Conservation (phyloP, 2,329 filamentous ascomycete species). For the Meredithiella fracta region DNA sequence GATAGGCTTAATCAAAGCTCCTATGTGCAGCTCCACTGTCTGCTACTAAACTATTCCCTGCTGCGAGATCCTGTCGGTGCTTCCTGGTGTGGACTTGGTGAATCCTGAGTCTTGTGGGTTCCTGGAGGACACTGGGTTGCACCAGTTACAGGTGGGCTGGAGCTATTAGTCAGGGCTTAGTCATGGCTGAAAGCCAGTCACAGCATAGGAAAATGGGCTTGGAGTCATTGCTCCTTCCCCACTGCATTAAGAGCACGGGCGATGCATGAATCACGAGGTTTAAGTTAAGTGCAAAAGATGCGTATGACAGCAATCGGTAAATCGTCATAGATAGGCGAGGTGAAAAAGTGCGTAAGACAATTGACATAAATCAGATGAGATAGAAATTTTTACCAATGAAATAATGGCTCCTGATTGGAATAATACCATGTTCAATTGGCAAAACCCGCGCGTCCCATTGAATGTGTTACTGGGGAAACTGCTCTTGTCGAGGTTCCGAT, state of each 20-base stretch:
- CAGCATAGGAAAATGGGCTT: too few species aligned
- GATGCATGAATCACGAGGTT: not conserved
- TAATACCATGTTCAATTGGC: not conserved
- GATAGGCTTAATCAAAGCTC: not conserved
- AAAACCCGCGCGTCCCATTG: not conserved
- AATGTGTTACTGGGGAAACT: not conserved
- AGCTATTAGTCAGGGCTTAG: not conserved
- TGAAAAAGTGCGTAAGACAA: too few species aligned
- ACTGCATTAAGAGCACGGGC: not conserved
- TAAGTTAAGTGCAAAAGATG: not conserved
- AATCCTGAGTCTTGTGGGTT: not conserved
- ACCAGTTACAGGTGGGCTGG: not conserved
- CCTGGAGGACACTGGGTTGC: not conserved
- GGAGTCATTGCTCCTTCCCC: not conserved
- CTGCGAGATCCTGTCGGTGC: not conserved
- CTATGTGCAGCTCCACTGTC: not conserved
- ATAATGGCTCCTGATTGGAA: too few species aligned
- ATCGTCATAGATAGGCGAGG: too few species aligned
- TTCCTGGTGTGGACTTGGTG: not conserved
- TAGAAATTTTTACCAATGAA: too few species aligned
- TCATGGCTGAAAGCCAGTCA: not conserved
- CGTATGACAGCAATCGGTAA: not conserved
- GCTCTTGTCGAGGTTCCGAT: slow-evolving; percentile 12
- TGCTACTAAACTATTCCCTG: not conserved
- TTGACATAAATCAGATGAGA: too few species aligned